Conservation (phyloP, 805 yeast species). For the Peterozyma toletana region DNA sequence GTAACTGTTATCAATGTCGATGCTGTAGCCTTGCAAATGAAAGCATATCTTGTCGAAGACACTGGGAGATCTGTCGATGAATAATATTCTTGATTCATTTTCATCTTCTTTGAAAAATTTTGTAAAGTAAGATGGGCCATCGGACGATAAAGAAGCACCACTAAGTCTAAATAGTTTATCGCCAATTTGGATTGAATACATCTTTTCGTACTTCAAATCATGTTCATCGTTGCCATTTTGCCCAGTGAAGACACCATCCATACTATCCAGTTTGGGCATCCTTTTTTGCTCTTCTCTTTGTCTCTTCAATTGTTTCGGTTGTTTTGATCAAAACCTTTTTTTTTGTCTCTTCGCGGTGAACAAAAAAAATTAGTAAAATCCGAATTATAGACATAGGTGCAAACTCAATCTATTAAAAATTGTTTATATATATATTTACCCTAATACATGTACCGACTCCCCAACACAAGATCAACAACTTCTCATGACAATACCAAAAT, state of each 20-base stretch:
- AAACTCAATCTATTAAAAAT: no score
- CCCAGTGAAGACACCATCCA: no score
- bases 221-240: background rate
- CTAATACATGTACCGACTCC: no score
- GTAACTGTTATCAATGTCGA: conserved; percentile 51
- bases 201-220: conserved; percentile 33
- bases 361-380: no score
- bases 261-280: no score
- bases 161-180: conserved; percentile 52
- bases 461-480: background rate
- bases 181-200: conserved; percentile 70
- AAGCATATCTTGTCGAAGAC: conserved; percentile 59
- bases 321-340: no score
- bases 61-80: conserved; percentile 68
- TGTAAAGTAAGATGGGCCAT: conserved; percentile 86
- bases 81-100: conserved; percentile 35
- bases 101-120: conserved; percentile 42
- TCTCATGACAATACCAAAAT: conserved; percentile 18
- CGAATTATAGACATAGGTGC: no score
- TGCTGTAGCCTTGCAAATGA: conserved; percentile 78
- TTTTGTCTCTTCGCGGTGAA: no score
- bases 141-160: conserved; percentile 82
- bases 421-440: no score
- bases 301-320: no score
- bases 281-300: no score